Percentiles rank a stretch among this genome's conserved stretches.
phyloP scores from a whole-genome alignment of 495 filamentous ascomycete genomes.

The Arthonia radiata region DNA sequence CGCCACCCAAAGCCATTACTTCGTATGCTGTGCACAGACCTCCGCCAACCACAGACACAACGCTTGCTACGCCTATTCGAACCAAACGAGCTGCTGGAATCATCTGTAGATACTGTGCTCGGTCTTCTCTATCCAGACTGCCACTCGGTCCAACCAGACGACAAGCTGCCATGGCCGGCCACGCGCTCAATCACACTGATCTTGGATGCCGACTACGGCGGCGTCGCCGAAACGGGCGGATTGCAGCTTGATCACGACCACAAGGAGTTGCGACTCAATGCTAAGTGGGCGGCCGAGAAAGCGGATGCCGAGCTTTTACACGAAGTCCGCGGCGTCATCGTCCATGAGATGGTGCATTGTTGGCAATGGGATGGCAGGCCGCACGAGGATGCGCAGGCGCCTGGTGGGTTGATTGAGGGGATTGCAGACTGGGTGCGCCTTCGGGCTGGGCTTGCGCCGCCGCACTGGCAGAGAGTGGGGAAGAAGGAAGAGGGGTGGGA shows the following conservation, averaged over 20 bases:
- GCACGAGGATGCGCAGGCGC: too few relatives aligned
- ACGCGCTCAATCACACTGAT: slow-evolving; percentile 74
- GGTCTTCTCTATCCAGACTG: too few relatives aligned
- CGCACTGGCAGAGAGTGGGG: slow-evolving; percentile 53
- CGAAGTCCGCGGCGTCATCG: slow-evolving; percentile 65
- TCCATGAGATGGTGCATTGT: slow-evolving; percentile 90
- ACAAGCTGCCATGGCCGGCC: too few relatives aligned
- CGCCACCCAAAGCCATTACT: too few relatives aligned
- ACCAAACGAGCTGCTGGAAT: too few relatives aligned
- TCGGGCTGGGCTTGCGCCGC: slow-evolving; percentile 42
- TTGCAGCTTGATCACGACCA: slow-evolving; percentile 63
- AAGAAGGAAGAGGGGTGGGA: slow-evolving; percentile 56
- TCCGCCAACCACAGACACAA: too few relatives aligned
- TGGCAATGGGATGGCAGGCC: slow-evolving; percentile 57
- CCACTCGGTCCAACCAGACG: too few relatives aligned
- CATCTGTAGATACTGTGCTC: too few relatives aligned
- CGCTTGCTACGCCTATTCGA: too few relatives aligned
- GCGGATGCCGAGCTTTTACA: slow-evolving; percentile 14
- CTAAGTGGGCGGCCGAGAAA: slow-evolving; percentile 12
- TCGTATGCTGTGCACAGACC: too few relatives aligned
- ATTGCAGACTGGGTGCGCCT: slow-evolving; percentile 87
- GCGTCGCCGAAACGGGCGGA: slow-evolving; percentile 79
- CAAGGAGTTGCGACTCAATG: slow-evolving; percentile 55
- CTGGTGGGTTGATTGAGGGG: slow-evolving; percentile 70
- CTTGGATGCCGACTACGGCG: slow-evolving; percentile 48